Conservation (phyloP, 2,329 filamentous ascomycete genomes). For the Colletotrichum truncatum region DNA sequence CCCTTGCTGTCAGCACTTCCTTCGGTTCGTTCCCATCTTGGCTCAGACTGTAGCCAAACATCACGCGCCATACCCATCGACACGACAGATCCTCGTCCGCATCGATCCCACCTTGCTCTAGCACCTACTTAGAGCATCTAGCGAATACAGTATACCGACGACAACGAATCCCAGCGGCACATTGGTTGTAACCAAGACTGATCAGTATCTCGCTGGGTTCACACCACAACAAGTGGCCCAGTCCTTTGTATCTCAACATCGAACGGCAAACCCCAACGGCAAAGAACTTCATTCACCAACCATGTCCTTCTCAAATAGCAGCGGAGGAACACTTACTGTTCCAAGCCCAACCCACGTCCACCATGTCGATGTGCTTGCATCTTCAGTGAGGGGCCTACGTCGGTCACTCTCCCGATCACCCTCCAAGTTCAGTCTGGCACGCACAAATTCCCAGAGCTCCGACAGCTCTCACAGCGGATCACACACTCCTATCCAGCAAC, state of each 20-base stretch:
- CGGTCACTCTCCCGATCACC: slow-evolving; percentile 94
- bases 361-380: slow-evolving; percentile 79
- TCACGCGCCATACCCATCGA: slow-evolving; percentile 12
- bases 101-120: slow-evolving; percentile 12
- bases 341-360: slow-evolving; percentile 86
- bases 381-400: slow-evolving; percentile 83
- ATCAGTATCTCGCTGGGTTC: slow-evolving; percentile 15
- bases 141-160: slow-evolving; percentile 26
- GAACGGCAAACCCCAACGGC: slow-evolving; percentile 1
- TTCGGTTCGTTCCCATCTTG: background rate
- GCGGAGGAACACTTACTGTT: slow-evolving; percentile 83
- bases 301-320: slow-evolving; percentile 68
- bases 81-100: slow-evolving; percentile 15
- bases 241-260: slow-evolving; percentile 21
- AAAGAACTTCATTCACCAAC: slow-evolving; percentile 34
- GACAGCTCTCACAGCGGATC: slow-evolving; percentile 52
- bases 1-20: slow-evolving; percentile 8
- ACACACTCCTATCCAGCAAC: slow-evolving; percentile 28
- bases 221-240: slow-evolving; percentile 2
- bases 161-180: slow-evolving; percentile 25
- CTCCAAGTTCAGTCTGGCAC: slow-evolving; percentile 80
- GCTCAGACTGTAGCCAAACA: no score
- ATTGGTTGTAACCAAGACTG: slow-evolving; percentile 18
- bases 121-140: slow-evolving; percentile 11
- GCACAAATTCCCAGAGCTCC: slow-evolving; percentile 56